phyloP scores from a whole-genome alignment of 2,329 filamentous ascomycete species.

The Phialemonium atrogriseum region DNA sequence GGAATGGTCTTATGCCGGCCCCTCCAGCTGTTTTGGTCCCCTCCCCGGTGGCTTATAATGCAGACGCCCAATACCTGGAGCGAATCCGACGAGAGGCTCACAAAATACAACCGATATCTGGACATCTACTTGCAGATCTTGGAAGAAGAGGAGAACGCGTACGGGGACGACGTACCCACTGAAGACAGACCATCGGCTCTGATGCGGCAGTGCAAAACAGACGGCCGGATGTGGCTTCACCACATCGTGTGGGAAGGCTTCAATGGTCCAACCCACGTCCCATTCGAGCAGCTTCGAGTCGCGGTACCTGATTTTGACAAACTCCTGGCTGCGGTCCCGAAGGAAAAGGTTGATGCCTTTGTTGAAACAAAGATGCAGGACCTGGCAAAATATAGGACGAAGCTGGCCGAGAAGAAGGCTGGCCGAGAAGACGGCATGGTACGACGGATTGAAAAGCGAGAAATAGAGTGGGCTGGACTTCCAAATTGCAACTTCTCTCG shows the following conservation, averaged over 20 bases:
- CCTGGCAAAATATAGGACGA: neutral
- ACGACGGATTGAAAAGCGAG: neutral
- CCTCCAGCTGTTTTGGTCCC: constrained; percentile 22
- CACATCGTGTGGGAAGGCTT: constrained; percentile 1
- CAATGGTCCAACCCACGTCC: neutral
- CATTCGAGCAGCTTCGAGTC: constrained; percentile 1
- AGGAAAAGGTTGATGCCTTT: neutral
- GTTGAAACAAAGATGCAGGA: constrained; percentile 1
- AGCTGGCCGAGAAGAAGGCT: constrained; percentile 1
- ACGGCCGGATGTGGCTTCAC: neutral
- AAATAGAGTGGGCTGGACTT: no score
- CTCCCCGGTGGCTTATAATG: constrained; percentile 3
- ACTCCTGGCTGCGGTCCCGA: neutral
- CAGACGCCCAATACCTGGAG: constrained; percentile 1
- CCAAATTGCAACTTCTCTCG: no score
- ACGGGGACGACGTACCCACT: neutral
- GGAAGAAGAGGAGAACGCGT: neutral
- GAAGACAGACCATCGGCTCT: neutral
- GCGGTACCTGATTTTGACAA: constrained; percentile 1
- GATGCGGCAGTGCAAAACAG: constrained; percentile 1
- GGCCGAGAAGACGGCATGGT: neutral
- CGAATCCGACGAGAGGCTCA: constrained; percentile 1
- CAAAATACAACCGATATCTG: neutral
- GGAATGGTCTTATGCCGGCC: constrained; percentile 28
- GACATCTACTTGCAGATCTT: neutral